Base-by-base conservation (phyloP, 2,329 filamentous ascomycete genomes). In the Pseudonectria foliicola region DNA sequence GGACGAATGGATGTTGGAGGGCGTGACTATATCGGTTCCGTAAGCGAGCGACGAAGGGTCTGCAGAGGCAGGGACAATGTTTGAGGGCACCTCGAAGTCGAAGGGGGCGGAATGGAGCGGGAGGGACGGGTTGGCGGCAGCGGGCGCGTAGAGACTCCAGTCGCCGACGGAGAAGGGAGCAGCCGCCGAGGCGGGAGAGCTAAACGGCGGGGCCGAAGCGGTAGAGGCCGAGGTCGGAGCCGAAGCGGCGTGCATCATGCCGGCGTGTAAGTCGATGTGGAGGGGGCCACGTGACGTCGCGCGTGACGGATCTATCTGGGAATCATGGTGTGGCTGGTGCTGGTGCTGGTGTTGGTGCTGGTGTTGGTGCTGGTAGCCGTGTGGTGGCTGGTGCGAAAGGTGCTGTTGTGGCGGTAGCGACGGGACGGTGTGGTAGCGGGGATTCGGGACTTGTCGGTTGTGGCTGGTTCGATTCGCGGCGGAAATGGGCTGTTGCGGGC, bases 401-500 rank as follows among this genome's bases (percentile, higher is more conserved):
- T 6, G 5, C 18, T 21, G 18, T 21, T 21, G 18, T 21, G 18
- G 18, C 18, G 18, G 18, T 21, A 21, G 30, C 13, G 21, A 12
- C 23, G 18, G 30, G 16, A 31, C 13, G 29, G 16, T 31, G 35
- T 38, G 45, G 27, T 36, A 41, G 45, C 44, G 45, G 43, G 46
- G 41, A 40, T 46, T 44, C 46, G 49, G 45, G 40, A 44, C 37
- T 46, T 38, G 49, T 39, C 47, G 49, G 13, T 42, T 37, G 38
- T 38, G 37, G 41, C 47, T 52, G 45, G 49, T 49, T 49, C 49
- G 49, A 52, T 51, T 49, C 38, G 40, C 39, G 35, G 46, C 35
- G 24, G 49, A 45, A 52, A 49, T 52, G 49, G 49, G 47, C 49
- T 52, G 49, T 52, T 52, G 48, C 36, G 41, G 38, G 35, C 44